These are phyloP conservation scores for Epichloe bromicola DNA, from an alignment of 2,329 filamentous ascomycete species.

Conservation along the genomic window DNA sequence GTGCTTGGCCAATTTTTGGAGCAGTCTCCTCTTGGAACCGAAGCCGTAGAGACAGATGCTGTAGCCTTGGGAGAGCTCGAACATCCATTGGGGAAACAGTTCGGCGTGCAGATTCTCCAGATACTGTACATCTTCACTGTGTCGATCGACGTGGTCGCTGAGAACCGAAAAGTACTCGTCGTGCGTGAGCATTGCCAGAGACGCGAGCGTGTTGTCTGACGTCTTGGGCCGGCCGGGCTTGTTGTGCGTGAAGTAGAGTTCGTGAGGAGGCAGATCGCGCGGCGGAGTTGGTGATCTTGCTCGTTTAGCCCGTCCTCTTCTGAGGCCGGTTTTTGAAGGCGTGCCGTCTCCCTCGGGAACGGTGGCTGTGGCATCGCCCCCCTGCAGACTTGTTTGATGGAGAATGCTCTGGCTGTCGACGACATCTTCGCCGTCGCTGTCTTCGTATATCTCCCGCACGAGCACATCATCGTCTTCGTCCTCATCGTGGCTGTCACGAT, in stretches of 20 bases:
- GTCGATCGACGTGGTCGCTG: constrained; percentile 51
- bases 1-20: constrained; percentile 64
- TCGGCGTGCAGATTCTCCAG: constrained; percentile 63
- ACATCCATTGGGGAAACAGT: constrained; percentile 79
- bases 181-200: constrained; percentile 66
- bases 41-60: constrained; percentile 86
- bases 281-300: constrained; percentile 64
- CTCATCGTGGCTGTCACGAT: constrained; percentile 55
- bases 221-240: constrained; percentile 70
- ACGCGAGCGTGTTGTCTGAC: constrained; percentile 70
- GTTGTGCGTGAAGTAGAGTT: constrained; percentile 90
- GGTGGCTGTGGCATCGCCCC: constrained; percentile 8
- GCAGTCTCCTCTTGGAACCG: constrained; percentile 70
- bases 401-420: constrained; percentile 35
- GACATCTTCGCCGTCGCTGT: constrained; percentile 62
- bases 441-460: constrained; percentile 25
- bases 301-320: constrained; percentile 12
- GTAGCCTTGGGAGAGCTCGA: constrained; percentile 79
- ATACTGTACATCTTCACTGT: constrained; percentile 55
- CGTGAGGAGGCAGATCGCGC: constrained; percentile 69
- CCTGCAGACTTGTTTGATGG: constrained; percentile 24
- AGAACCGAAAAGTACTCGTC: constrained; percentile 74
- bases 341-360: constrained; percentile 21
- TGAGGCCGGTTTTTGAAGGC: constrained; percentile 26
- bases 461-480: constrained; percentile 22